Evolutionary conservation across 2,329 filamentous ascomycete genomes (phyloP).

Genomic region (Alternaria hordeiaustralica): DNA sequence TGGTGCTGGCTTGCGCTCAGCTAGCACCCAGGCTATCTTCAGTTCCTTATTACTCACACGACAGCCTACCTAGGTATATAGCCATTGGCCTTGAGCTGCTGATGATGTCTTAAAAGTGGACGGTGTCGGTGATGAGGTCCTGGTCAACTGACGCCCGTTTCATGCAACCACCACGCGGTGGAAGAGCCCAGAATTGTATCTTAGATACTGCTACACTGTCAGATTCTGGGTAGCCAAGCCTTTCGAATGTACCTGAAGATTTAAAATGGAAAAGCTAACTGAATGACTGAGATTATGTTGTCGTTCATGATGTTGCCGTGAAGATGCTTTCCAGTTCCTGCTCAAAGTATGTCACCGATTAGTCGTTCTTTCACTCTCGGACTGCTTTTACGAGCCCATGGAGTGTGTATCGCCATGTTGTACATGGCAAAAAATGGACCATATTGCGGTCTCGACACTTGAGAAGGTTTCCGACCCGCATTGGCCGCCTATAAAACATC

Average conservation of each 20-base stretch:
- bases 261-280: not conserved
- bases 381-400: not conserved
- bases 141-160: not conserved
- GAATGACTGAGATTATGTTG: not conserved
- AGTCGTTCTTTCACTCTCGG: not conserved
- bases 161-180: not conserved
- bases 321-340: not conserved
- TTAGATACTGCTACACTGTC: not conserved
- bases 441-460: not conserved
- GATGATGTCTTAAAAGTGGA: not conserved
- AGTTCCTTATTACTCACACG: not conserved
- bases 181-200: not conserved
- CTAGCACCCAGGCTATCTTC: not conserved
- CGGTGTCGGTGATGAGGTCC: not conserved
- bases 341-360: not conserved
- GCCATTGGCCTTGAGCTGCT: not conserved
- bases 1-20: not conserved
- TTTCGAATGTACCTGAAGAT: not conserved
- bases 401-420: not conserved
- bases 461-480: not conserved
- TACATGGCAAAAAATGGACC: not conserved
- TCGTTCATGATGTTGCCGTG: not conserved
- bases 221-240: not conserved
- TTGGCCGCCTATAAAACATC: not conserved
- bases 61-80: not conserved